Percentiles rank a stretch among this genome's conserved stretches.
Evolutionary conservation across 1,284 basidiomycete genomes (phyloP).

Genomic region (Pseudozyma tsukubaensis): DNA sequence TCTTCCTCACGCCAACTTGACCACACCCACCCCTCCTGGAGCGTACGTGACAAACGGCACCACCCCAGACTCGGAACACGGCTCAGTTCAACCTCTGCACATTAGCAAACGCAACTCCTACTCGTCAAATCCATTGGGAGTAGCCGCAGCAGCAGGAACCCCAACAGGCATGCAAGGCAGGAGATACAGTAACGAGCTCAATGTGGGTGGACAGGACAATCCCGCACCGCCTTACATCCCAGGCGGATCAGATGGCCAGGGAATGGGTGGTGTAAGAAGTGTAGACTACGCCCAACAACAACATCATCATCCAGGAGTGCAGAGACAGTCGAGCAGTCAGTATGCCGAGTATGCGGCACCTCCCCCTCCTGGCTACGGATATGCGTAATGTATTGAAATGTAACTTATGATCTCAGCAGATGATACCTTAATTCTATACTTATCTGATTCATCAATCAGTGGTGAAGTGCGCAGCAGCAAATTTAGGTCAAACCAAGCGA

Average conservation of each 20-base stretch:
- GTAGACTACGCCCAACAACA: constrained; percentile 15
- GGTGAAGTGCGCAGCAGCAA: background rate
- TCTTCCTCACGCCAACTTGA: constrained; percentile 11
- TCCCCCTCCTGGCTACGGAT: constrained; percentile 47
- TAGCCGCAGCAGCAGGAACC: constrained; percentile 30
- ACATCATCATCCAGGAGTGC: background rate
- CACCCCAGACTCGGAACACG: constrained; percentile 20
- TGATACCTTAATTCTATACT: background rate
- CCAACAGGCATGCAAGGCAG: constrained; percentile 29
- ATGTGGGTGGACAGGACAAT: constrained; percentile 20
- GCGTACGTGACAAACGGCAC: constrained; percentile 13
- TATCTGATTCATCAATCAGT: background rate
- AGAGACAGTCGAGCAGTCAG: constrained; percentile 23
- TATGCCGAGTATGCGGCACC: constrained; percentile 48
- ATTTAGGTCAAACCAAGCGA: background rate
- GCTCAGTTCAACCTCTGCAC: constrained; percentile 42
- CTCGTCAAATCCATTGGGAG: constrained; percentile 22
- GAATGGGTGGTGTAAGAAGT: background rate
- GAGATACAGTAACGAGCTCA: constrained; percentile 28
- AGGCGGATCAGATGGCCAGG: constrained; percentile 4
- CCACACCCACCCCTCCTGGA: constrained; percentile 25
- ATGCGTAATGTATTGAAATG: constrained; percentile 13
- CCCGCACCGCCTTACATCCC: constrained; percentile 50
- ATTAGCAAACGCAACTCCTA: constrained; percentile 48
- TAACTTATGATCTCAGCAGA: background rate